A percentile compares a stretch with the other conserved stretches of the same genome.
Evolutionary conservation across 306 rosid genomes (phyloP).

Genomic region (Cicer pinnatifidum): DNA sequence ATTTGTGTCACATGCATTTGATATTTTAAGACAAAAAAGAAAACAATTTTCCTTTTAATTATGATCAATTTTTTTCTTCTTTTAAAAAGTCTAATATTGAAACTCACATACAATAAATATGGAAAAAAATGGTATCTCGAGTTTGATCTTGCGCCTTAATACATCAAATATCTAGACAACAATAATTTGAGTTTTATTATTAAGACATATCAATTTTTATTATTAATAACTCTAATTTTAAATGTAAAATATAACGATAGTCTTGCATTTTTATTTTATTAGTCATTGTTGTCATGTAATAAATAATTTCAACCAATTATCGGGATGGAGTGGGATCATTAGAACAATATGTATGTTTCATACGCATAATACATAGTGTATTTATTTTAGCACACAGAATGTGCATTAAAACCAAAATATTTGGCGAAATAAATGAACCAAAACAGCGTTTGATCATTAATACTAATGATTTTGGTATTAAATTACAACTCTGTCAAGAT

Average conservation of each 20-base stretch:
- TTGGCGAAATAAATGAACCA: constrained; percentile 64
- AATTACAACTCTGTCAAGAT: constrained; percentile 44
- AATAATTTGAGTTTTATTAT: too few species aligned
- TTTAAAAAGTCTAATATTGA: too few species aligned
- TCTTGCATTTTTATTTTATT: background rate
- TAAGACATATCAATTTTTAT: too few species aligned
- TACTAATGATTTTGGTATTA: constrained; percentile 52
- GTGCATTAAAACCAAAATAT: constrained; percentile 35
- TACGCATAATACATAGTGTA: background rate
- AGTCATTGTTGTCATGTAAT: background rate
- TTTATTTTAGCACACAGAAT: constrained; percentile 12
- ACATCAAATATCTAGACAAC: too few species aligned
- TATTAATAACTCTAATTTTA: background rate
- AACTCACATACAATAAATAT: too few species aligned
- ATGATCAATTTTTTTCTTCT: too few species aligned
- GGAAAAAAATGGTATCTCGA: too few species aligned
- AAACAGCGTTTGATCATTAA: constrained; percentile 45
- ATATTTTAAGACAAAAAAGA: too few species aligned
- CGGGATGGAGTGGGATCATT: background rate
- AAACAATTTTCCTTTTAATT: too few species aligned
- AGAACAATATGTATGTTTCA: background rate
- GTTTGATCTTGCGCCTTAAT: too few species aligned
- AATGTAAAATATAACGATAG: background rate
- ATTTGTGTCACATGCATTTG: too few species aligned
- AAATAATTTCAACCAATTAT: constrained; percentile 6